Evolutionary conservation across 2,329 filamentous ascomycete species (phyloP).

Genomic region (Elsinoe batatas): DNA sequence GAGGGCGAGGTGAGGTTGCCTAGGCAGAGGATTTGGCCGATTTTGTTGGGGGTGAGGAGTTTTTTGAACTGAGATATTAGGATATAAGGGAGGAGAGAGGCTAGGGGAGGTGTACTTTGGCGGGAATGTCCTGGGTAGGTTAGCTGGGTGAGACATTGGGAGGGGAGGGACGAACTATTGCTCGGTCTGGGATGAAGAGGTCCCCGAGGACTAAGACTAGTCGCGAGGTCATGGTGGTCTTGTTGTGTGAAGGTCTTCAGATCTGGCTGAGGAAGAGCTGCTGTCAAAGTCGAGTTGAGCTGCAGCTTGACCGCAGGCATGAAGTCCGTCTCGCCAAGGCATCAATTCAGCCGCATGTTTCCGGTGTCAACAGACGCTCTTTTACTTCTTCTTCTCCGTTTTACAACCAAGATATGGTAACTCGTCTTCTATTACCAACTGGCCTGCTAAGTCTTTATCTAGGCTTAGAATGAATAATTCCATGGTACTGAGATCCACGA

Average conservation of each 20-base stretch:
- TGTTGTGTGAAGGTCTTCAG: background rate
- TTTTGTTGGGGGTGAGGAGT: constrained; percentile 49
- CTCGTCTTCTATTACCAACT: no score
- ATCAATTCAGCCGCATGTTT: no score
- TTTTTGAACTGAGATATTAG: constrained; percentile 38
- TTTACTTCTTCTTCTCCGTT: no score
- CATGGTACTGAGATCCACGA: no score
- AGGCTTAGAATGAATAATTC: no score
- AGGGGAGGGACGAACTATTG: constrained; percentile 48
- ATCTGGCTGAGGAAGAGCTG: background rate
- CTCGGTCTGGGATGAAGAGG: constrained; percentile 86
- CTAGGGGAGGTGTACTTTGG: constrained; percentile 53
- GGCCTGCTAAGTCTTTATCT: no score
- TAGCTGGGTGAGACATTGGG: constrained; percentile 14
- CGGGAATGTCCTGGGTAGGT: constrained; percentile 58
- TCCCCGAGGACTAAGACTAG: constrained; percentile 87
- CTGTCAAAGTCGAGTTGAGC: background rate
- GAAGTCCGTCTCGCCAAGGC: no score
- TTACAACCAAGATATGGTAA: no score
- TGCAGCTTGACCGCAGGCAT: background rate
- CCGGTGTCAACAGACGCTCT: no score
- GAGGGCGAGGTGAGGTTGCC: constrained; percentile 50
- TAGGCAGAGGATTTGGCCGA: constrained; percentile 48
- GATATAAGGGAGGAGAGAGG: background rate
- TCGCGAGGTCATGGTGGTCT: constrained; percentile 59